These are phyloP conservation scores for Podosphaera fusca DNA, from an alignment of 2,329 filamentous ascomycete species.

Conservation along the genomic window DNA sequence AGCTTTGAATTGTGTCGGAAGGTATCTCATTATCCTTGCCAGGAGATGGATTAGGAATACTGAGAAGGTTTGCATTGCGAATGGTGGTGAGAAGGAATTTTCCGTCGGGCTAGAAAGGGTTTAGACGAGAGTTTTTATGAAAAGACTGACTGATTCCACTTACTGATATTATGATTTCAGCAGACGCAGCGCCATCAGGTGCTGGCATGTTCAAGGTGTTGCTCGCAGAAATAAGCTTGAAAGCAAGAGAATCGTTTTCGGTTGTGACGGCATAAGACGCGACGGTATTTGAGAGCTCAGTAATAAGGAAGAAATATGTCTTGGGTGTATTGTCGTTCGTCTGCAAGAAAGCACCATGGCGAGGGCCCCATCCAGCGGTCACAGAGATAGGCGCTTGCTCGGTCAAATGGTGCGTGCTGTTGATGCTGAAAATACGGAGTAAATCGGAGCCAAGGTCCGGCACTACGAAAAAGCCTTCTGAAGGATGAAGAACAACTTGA, in stretches of 20 bases:
- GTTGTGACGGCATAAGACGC: constrained; percentile 34
- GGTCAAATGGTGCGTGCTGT: constrained; percentile 14
- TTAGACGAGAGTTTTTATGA: not conserved
- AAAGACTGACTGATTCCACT: constrained; percentile 12
- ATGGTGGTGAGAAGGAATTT: constrained; percentile 45
- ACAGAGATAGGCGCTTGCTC: constrained; percentile 17
- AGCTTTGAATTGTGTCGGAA: constrained; percentile 43
- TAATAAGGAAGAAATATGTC: constrained; percentile 19
- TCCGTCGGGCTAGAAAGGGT: constrained; percentile 25
- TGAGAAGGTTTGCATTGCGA: constrained; percentile 35
- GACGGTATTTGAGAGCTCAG: constrained; percentile 23
- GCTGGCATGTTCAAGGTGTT: constrained; percentile 23
- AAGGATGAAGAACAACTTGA: constrained; percentile 28
- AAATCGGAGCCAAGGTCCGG: constrained; percentile 27
- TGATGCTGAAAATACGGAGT: constrained; percentile 23
- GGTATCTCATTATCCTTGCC: constrained; percentile 22
- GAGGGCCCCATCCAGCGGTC: constrained; percentile 23
- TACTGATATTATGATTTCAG: constrained; percentile 36
- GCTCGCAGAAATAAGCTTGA: constrained; percentile 22
- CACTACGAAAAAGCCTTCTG: constrained; percentile 23
- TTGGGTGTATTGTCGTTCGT: constrained; percentile 8
- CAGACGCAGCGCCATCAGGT: constrained; percentile 22
- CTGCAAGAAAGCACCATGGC: constrained; percentile 27
- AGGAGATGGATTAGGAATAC: constrained; percentile 23
- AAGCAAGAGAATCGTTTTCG: constrained; percentile 19